A percentile compares a stretch with the other conserved stretches of the same genome.
Evolutionary conservation across 352 stramenopile species (phyloP).

Genomic region (Pythium coloratum): DNA sequence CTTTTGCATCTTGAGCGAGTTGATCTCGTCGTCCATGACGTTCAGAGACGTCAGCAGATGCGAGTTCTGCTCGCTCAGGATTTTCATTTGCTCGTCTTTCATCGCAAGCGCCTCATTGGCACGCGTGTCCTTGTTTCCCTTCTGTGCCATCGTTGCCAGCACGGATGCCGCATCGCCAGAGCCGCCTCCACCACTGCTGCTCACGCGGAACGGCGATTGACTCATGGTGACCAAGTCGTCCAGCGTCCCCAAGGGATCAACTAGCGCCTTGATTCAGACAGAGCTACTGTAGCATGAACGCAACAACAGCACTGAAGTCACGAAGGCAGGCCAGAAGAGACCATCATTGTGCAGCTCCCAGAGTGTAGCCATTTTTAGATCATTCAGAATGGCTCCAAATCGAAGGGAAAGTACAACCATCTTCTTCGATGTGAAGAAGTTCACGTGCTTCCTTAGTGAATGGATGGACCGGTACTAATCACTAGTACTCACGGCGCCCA

Average conservation of each 20-base stretch:
- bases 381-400: neutral
- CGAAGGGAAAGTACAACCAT: constrained; percentile 1
- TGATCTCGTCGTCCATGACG: constrained; percentile 80
- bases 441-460: too few species aligned
- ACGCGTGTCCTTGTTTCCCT: constrained; percentile 85
- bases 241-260: neutral
- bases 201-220: constrained; percentile 26
- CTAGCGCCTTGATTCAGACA: neutral
- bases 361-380: constrained; percentile 1
- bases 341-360: neutral
- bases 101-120: constrained; percentile 92
- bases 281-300: neutral
- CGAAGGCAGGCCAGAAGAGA: neutral
- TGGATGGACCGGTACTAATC: too few species aligned
- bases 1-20: constrained; percentile 55
- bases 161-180: constrained; percentile 33
- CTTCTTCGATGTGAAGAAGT: neutral
- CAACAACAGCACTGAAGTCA: neutral
- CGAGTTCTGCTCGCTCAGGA: constrained; percentile 93
- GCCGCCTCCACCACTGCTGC: constrained; percentile 11
- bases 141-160: constrained; percentile 49
- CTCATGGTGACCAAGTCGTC: constrained; percentile 19
- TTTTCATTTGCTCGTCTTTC: constrained; percentile 96
- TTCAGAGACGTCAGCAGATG: constrained; percentile 88
- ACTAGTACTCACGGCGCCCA: neutral